A percentile compares a stretch with the other conserved stretches of the same genome.
Evolutionary conservation across 305 asterid genomes (phyloP).

Genomic region (Fraxinus xanthoxyloides): DNA sequence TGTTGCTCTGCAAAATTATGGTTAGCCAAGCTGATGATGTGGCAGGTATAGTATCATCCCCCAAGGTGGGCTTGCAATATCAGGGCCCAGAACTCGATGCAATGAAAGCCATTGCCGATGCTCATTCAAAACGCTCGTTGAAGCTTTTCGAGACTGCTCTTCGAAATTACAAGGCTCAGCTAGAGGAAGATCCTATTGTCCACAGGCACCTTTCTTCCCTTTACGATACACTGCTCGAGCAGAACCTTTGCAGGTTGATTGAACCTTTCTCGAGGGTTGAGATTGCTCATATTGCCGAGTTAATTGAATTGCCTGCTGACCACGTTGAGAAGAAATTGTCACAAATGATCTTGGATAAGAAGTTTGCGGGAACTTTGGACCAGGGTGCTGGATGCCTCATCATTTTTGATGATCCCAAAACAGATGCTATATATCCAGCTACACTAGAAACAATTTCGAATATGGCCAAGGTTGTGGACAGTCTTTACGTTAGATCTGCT

Average conservation of each 20-base stretch:
- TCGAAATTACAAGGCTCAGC: conserved; percentile 52
- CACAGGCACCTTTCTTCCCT: conserved; percentile 69
- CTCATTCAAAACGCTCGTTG: conserved; percentile 59
- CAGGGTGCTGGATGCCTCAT: conserved; percentile 68
- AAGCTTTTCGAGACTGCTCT: conserved; percentile 59
- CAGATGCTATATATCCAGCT: conserved; percentile 58
- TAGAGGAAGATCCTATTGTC: conserved; percentile 69
- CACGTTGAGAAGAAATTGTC: conserved; percentile 65
- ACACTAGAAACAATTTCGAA: conserved; percentile 58
- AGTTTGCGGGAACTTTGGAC: conserved; percentile 70
- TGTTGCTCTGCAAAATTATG: conserved; percentile 66
- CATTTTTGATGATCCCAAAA: conserved; percentile 62
- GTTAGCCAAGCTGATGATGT: conserved; percentile 66
- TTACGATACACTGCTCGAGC: conserved; percentile 62
- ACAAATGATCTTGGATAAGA: conserved; percentile 70
- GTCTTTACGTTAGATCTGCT: conserved; percentile 63
- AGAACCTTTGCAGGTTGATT: conserved; percentile 69
- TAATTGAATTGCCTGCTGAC: conserved; percentile 57
- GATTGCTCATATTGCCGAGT: conserved; percentile 60
- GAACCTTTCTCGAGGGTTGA: conserved; percentile 69
- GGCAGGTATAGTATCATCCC: conserved; percentile 58
- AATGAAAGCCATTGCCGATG: conserved; percentile 64
- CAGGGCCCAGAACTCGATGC: conserved; percentile 69
- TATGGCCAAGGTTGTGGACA: conserved; percentile 68
- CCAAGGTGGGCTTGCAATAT: conserved; percentile 58